Evolutionary conservation across 306 rosid species (phyloP), one percentile per base, ranked within the genome.

Genomic region (Macrotyloma uniflorum): DNA sequence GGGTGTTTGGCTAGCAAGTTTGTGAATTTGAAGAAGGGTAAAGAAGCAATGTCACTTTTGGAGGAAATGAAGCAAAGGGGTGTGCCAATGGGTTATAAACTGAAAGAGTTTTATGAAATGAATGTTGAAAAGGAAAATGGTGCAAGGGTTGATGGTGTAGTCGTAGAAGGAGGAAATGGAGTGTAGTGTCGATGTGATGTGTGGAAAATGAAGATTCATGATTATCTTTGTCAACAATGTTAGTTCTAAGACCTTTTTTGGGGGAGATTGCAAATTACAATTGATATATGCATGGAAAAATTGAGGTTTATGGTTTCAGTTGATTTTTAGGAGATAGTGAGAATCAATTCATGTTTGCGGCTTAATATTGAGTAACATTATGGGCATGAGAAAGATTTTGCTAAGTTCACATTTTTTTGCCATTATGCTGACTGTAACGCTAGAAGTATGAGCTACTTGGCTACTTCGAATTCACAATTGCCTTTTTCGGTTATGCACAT

Each of bases 1-100:
- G 87, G 91, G 59, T 77, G 82, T 67, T 80, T 91, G 86, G 88
- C 82, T 19, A 35, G 30, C n/a, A 75, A 77, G 57, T 80, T 89
- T 43, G 46, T 79, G 22, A 78, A 20, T 80, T 32, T 76, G 83
- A 75, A 76, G 15, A 87, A 47, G 73, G 15, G 54, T 42, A 74
- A 70, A 1, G 83, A 76, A 73, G 93, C 89, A 3, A 40, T 80
- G 82, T 5, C 59, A 67, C 57, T 91, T 51, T 83, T 87, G 80
- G 77, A 80, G 24, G 92, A 89, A 75, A 89, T 89, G 92, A 62
- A 54, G 2, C 20, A 43, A 16, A 87, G 59, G 80, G 87, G 84
- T 68, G 61, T 91, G 59, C 63, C 50, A 13, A 86, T 83, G 63
- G 80, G 83, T 32, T 16, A 74, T 26, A 77, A 76, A 45, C 69